Conservation (phyloP, 2,329 filamentous ascomycete genomes). For the Gaeumannomyces sp. region DNA sequence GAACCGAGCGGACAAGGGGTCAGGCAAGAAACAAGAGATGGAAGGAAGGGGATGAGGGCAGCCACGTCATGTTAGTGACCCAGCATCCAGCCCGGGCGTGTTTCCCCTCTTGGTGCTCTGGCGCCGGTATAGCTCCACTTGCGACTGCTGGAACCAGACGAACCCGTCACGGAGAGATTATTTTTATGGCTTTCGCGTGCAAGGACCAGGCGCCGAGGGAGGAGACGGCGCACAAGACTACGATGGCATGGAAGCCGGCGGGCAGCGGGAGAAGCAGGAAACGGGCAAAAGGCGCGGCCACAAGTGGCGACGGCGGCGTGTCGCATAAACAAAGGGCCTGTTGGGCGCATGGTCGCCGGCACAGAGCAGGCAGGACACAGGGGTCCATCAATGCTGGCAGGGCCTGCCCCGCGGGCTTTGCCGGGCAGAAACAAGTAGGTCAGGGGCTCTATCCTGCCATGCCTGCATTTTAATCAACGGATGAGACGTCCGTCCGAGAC, state of each 20-base stretch:
- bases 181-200: background rate
- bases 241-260: background rate
- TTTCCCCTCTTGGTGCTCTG: background rate
- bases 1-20: background rate
- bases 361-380: background rate
- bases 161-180: background rate
- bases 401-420: background rate
- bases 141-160: too few relatives aligned
- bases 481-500: background rate
- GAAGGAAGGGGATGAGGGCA: too few relatives aligned
- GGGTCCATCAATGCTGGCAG: background rate
- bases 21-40: too few relatives aligned
- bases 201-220: background rate
- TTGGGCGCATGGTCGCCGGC: background rate
- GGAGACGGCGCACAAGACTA: too few relatives aligned
- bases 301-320: too few relatives aligned
- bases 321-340: too few relatives aligned
- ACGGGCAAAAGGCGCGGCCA: background rate
- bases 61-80: too few relatives aligned
- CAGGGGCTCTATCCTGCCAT: background rate
- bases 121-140: background rate
- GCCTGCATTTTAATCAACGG: background rate
- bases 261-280: background rate
- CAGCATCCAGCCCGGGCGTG: too few relatives aligned
- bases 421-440: background rate